Base-by-base conservation (phyloP, 139 green algal genomes). In the Micromonas commoda region DNA sequence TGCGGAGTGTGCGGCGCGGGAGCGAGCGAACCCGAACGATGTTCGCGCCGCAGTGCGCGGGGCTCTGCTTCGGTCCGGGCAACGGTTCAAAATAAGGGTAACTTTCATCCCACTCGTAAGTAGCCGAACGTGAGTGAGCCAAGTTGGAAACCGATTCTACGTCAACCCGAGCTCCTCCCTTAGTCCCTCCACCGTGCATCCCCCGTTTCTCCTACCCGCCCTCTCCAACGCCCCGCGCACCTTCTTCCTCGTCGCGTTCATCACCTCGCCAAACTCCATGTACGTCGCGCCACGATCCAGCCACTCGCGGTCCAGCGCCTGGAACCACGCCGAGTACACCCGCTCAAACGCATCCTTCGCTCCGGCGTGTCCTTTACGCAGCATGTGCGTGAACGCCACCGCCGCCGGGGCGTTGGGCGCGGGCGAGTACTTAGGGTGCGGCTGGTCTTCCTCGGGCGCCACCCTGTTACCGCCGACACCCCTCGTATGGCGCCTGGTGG, bases 201-300 rank as follows among this genome's bases (percentile, higher is more conserved):
- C 45, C 9, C 16, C 45, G 9, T 16, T 57, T 16, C 45, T 57
- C 16, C 45, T 57, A 9, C 45, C 45, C 45, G 16, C 45, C 45
- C 16, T 57, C 45, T 68, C 29, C 54, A 68, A 45, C 20, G 52
- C 53, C 19, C 20, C 28, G n/a, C 45, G 26, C 0, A 69, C 2
- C 4, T 60, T 53, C 1, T 45, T 37, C 26, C 21, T 52, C 31
- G 72, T 78, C 2, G n/a, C 2, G n/a, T 68, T 29, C 9, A 78
- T 33, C 19, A 78, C 72, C n/a, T 24, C 26, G 16, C n/a, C 24
- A 29, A 78, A 78, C 20, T 78, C 72, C 72, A 78, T 78, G 53
- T 78, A 78, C 21, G 72, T 78, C 32, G 72, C 72, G 4, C 20
- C 54, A 35, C 23, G 33, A 23, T 19, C 4, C 28, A 78, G 28